Conservation (phyloP, 805 yeast genomes). For the Priceomyces medius region DNA sequence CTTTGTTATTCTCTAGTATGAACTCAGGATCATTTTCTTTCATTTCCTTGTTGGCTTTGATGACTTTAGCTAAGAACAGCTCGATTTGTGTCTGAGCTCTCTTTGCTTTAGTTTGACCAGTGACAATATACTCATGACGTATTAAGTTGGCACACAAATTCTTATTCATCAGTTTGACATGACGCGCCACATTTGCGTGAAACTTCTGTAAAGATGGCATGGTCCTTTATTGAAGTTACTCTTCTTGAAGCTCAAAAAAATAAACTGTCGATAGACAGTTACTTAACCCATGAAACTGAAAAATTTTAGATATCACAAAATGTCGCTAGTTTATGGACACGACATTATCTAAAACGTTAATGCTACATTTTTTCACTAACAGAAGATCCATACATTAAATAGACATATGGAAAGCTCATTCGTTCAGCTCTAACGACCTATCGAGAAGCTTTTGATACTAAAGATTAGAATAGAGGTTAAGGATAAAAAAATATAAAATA, state of each 20-base stretch:
- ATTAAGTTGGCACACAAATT: conserved; percentile 43
- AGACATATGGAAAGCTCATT: neutral
- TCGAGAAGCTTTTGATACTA: neutral
- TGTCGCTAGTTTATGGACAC: neutral
- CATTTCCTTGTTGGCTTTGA: conserved; percentile 25
- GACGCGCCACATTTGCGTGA: conserved; percentile 43
- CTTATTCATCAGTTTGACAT: conserved; percentile 44
- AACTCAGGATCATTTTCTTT: conserved; percentile 12
- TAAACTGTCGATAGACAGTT: neutral
- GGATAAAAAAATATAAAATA: neutral
- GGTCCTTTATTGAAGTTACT: too few species aligned
- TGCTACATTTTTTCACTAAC: neutral
- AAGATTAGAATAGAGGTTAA: neutral
- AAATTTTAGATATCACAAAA: conserved; percentile 1
- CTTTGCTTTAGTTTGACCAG: conserved; percentile 44
- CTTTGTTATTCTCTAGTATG: conserved; percentile 15
- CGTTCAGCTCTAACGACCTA: too few species aligned
- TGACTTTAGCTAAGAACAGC: conserved; percentile 32
- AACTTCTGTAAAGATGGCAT: conserved; percentile 45
- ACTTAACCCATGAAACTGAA: too few species aligned
- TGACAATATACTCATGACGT: conserved; percentile 44
- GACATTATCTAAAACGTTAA: conserved; percentile 3
- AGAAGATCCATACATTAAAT: neutral
- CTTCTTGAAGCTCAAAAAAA: neutral
- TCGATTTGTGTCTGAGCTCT: conserved; percentile 43